Percentiles rank a stretch among this genome's conserved stretches.
Conservation (phyloP, 78 protist species). For the Dictyostelium discoideum region dicty_2.7 NC_007088.5:4650501-4651000, state of each 20-base stretch:
- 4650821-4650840: background rate
- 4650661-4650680: conserved; percentile 75
- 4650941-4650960: conserved; percentile 8
- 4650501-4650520: conserved; percentile 68
- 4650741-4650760: conserved; percentile 38
- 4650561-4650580: conserved; percentile 50
- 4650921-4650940: background rate
- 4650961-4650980: conserved; percentile 21
- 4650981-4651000: background rate
- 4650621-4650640: conserved; percentile 78
- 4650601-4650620: conserved; percentile 80
- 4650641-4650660: conserved; percentile 85
- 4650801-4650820: background rate
- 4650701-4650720: conserved; percentile 84
- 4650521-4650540: conserved; percentile 77
- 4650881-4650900: background rate
- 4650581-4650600: conserved; percentile 75
- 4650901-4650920: background rate
- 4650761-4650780: conserved; percentile 21
- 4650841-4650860: background rate
- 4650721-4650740: conserved; percentile 87
- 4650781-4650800: conserved; percentile 26
- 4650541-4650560: conserved; percentile 79
- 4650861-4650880: background rate
- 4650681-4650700: conserved; percentile 83